Evolutionary conservation across 495 filamentous ascomycete species (phyloP).

Genomic region (Aspergillus coremiiformis): DNA sequence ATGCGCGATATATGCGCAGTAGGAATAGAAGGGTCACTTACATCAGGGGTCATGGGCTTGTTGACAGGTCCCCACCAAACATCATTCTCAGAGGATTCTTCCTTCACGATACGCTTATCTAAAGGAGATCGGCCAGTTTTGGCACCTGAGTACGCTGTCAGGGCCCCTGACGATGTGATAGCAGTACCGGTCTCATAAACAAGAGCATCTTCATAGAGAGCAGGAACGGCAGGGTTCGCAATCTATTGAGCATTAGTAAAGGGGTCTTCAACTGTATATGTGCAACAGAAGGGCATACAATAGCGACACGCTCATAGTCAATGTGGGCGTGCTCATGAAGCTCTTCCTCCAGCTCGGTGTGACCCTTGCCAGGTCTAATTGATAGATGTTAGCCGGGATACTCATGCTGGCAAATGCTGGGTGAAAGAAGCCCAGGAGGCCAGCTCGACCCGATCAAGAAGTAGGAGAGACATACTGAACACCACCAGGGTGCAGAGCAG

Average conservation of each 20-base stretch:
- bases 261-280: neutral
- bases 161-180: constrained; percentile 88
- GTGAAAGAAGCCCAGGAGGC: neutral
- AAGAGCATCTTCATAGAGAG: constrained; percentile 97
- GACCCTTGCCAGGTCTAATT: constrained; percentile 66
- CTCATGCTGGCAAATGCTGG: neutral
- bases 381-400: constrained; percentile 25
- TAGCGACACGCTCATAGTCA: constrained; percentile 97
- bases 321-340: constrained; percentile 98
- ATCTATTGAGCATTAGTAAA: constrained; percentile 47
- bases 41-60: constrained; percentile 96
- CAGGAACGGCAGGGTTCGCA: constrained; percentile 82
- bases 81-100: constrained; percentile 78
- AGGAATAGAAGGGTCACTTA: constrained; percentile 45
- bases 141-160: constrained; percentile 94
- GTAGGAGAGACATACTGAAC: constrained; percentile 61
- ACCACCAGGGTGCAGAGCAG: constrained; percentile 81
- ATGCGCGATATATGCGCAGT: constrained; percentile 1
- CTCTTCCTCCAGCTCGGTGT: constrained; percentile 96
- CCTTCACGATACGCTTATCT: constrained; percentile 95
- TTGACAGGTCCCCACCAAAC: constrained; percentile 99
- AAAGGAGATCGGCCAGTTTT: constrained; percentile 96
- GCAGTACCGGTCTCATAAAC: constrained; percentile 98
- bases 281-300: constrained; percentile 50
- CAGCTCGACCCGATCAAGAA: neutral